Evolutionary conservation across 2,329 filamentous ascomycete genomes (phyloP), one percentile per base, ranked within the genome.

Genomic region (Fusarium foetens): DNA sequence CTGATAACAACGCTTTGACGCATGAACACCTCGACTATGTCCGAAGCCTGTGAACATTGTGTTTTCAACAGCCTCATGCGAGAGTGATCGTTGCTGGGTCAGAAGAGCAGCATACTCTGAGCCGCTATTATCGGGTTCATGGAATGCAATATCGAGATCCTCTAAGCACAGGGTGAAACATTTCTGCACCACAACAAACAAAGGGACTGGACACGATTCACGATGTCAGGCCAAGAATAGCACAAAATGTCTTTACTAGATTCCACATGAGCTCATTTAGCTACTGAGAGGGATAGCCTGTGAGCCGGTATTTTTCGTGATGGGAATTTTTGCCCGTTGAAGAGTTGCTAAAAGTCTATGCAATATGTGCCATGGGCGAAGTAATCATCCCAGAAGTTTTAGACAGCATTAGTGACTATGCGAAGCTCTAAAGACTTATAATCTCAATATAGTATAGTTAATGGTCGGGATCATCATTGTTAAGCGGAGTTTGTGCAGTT

Each of bases 131-230:
- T 48, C 31, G 36, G 33, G n/a, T 33, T 43, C 31, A 57, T 46
- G 70, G 70, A 70, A 72, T 72, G 69, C 35, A 45, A 58, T 43
- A 48, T 38, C 52, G 46, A 55, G 36, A 63, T n/a, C 12, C 27
- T 25, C 45, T 41, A 27, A 63, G 57, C 60, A 29, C 45, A 39
- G 27, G 17, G 38, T 60, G 66, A 72, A 66, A 72, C 70, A 72
- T 58, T 29, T 63, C 36, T 46, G 36, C 38, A 62, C 33, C 35
- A 62, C 61, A 65, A 39, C 39, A 58, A 60, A 57, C 35, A 58
- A 33, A 43, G n/a, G 17, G 39, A n/a, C 21, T 36, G 31, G 17
- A 27, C 46, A 54, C 21, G 21, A 31, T 39, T 48, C n/a, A 41
- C 33, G 19, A 21, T 21, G 14, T 25, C 16, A 19, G 17, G 21